Evolutionary conservation across 805 yeast genomes (phyloP), one percentile per base, ranked within the genome.

Genomic region (Brettanomyces bruxellensis): DNA sequence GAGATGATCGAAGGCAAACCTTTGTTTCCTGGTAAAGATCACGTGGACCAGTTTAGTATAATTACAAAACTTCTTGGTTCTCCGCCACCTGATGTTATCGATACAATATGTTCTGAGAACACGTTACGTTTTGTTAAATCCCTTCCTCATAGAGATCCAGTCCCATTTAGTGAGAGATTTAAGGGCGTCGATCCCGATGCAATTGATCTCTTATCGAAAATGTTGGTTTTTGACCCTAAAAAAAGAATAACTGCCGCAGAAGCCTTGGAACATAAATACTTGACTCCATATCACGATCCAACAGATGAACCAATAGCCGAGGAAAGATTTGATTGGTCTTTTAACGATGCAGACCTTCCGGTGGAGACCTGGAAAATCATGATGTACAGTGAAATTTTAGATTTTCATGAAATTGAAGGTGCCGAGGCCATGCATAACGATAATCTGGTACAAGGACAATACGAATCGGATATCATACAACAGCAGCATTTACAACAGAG

Each of bases 1-100:
- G 99, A 91, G 64, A 91, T 91, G 96, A 85, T 91, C 54, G 96
- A 90, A 64, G 96, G 96, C 8, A 88, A 87, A 65, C 98, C 99
- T 2, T 72, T 91, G 40, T 91, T 91, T 75, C 99, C 99, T 1
- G 99, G 99, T 43, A 88, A 87, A 62, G 99, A 95, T 64, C 99
- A 93, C 62, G 97, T 93, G 46, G 96, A 93, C 66, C 99, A 93
- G 72, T 93, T 93, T 62, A 84, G 95, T 36, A 93, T 93, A 60
- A 93, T 93, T 56, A 93, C 99, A 9, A 99, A 93, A 68, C 73
- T 93, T 49, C 73, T 93, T 51, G 70, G 99, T 0, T 84, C 95
- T 3, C 99, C 99, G 3, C 98, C 98, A 4, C 80, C 80, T 41
- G 98, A 93, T 60, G 98, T 93, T 22, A 91, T 91, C 52, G 90